A percentile compares a stretch with the other conserved stretches of the same genome.
These are phyloP conservation scores for Scutellaria barbata DNA, from an alignment of 257 asterid genomes.

Conservation along the genomic window DNA sequence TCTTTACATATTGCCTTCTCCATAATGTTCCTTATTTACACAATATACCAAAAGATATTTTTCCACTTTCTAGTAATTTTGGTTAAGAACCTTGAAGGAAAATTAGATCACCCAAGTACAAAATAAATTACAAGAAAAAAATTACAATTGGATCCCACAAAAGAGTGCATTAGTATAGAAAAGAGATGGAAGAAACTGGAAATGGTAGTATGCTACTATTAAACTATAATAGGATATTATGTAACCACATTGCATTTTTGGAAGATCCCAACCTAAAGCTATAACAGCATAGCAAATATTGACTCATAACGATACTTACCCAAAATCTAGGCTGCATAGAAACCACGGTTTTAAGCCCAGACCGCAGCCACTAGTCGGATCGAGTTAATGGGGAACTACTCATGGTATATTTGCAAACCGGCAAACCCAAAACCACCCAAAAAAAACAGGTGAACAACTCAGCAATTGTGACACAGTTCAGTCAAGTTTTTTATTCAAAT, in stretches of 20 bases:
- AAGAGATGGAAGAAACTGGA: constrained; percentile 1
- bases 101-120: not conserved
- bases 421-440: not conserved
- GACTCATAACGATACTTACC: not conserved
- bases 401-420: not conserved
- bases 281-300: not conserved
- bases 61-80: not conserved
- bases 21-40: not conserved
- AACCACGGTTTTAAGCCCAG: not conserved
- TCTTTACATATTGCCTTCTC: not conserved
- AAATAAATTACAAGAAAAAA: not conserved
- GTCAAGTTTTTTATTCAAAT: not conserved
- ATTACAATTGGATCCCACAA: constrained; percentile 15
- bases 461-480: not conserved
- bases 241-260: not conserved
- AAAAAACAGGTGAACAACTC: not conserved
- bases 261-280: not conserved
- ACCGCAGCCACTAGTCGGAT: not conserved
- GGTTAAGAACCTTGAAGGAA: not conserved
- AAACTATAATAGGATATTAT: not conserved
- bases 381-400: not conserved
- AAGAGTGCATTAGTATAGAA: not conserved
- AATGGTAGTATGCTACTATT: not conserved
- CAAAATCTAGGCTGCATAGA: not conserved
- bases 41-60: not conserved